Evolutionary conservation across 306 rosid species (phyloP).

Genomic region (Pueraria montana): DNA sequence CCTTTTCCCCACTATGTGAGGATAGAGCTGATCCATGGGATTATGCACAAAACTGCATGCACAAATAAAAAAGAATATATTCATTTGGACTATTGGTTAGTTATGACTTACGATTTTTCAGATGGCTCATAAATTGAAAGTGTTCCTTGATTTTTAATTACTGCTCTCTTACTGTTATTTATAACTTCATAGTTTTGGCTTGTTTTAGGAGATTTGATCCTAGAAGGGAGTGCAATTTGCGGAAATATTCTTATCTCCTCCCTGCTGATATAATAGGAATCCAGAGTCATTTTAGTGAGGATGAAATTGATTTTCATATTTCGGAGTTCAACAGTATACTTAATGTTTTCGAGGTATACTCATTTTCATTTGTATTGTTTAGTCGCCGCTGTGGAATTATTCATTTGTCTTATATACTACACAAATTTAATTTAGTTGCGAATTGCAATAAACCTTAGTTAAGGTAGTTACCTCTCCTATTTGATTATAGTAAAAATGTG

Average conservation of each 20-base stretch:
- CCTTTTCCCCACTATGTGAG: conserved; percentile 2
- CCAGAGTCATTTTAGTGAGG: conserved; percentile 60
- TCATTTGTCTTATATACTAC: conserved; percentile 11
- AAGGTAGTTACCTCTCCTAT: conserved; percentile 12
- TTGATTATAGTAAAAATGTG: conserved; percentile 4
- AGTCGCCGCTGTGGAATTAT: conserved; percentile 14
- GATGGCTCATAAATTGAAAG: background rate
- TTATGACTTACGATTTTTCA: conserved; percentile 5
- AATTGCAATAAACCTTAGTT: background rate
- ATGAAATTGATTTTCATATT: conserved; percentile 74
- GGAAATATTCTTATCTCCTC: conserved; percentile 89
- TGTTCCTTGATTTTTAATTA: background rate
- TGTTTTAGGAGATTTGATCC: conserved; percentile 89
- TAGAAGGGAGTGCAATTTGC: conserved; percentile 83
- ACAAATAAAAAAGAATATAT: background rate
- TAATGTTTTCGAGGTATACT: conserved; percentile 72
- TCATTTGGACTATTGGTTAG: conserved; percentile 8
- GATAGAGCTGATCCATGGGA: conserved; percentile 8
- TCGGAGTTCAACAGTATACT: conserved; percentile 82
- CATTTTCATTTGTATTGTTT: conserved; percentile 22
- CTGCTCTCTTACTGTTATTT: background rate
- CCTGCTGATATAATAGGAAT: conserved; percentile 92
- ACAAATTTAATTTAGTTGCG: background rate
- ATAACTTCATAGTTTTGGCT: conserved; percentile 36
- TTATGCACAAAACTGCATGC: background rate